These are phyloP conservation scores for Ulmus americana DNA, from an alignment of 331 rosid species.

Conservation along the genomic window DNA sequence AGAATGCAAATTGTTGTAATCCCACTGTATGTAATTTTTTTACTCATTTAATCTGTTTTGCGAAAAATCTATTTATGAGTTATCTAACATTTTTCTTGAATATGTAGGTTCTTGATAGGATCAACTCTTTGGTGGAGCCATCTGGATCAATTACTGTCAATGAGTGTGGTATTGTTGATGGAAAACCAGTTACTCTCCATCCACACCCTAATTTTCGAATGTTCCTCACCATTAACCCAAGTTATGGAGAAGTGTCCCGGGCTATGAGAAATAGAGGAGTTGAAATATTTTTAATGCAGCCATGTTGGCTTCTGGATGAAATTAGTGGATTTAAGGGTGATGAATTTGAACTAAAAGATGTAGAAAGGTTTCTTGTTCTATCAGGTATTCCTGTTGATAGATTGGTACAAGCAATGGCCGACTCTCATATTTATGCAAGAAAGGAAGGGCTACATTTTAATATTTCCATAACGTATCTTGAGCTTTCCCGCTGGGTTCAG, in stretches of 20 bases:
- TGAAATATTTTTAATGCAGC: slow-evolving; percentile 81
- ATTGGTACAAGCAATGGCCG: slow-evolving; percentile 65
- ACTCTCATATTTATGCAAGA: slow-evolving; percentile 67
- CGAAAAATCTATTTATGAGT: not conserved
- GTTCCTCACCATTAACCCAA: slow-evolving; percentile 85
- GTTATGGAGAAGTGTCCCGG: slow-evolving; percentile 79
- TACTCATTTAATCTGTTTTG: slow-evolving; percentile 7
- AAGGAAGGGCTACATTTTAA: slow-evolving; percentile 45
- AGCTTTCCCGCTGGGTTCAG: slow-evolving; percentile 89
- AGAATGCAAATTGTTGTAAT: slow-evolving; percentile 87
- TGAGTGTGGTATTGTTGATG: slow-evolving; percentile 84
- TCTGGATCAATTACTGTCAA: slow-evolving; percentile 75
- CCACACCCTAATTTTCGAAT: slow-evolving; percentile 85
- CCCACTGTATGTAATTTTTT: slow-evolving; percentile 60
- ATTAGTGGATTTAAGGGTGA: slow-evolving; percentile 24
- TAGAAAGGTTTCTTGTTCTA: slow-evolving; percentile 53
- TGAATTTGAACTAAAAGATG: slow-evolving; percentile 48
- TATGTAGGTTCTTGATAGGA: slow-evolving; percentile 82
- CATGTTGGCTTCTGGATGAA: slow-evolving; percentile 57
- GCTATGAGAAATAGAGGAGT: slow-evolving; percentile 99
- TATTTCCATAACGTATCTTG: slow-evolving; percentile 51
- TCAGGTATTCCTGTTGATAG: slow-evolving; percentile 59
- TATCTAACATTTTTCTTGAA: slow-evolving; percentile 8
- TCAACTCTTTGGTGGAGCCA: slow-evolving; percentile 86
- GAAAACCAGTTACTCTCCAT: slow-evolving; percentile 60